Evolutionary conservation across 352 stramenopile species (phyloP).

Genomic region (Globisporangium yorkense): DNA sequence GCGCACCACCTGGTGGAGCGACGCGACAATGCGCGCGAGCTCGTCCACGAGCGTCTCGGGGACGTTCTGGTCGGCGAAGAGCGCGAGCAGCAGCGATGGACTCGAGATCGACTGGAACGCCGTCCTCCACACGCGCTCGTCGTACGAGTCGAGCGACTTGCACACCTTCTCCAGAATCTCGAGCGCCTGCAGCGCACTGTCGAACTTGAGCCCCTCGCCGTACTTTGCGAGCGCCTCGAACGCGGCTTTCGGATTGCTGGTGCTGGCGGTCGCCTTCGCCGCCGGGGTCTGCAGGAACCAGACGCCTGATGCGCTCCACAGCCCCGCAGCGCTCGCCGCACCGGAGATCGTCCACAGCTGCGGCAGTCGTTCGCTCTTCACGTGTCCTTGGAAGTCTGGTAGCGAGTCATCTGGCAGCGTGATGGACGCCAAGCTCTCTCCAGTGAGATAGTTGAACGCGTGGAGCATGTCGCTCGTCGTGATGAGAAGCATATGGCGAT

Average conservation of each 20-base stretch:
- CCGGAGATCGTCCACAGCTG: conserved; percentile 48
- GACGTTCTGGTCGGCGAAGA: conserved; percentile 31
- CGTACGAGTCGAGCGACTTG: conserved; percentile 9
- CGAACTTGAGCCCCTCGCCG: conserved; percentile 44
- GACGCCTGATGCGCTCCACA: conserved; percentile 49
- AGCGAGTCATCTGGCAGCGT: conserved; percentile 17
- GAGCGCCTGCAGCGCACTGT: conserved; percentile 52
- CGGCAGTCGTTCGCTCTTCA: conserved; percentile 1
- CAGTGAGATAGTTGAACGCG: conserved; percentile 54
- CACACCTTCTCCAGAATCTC: conserved; percentile 40
- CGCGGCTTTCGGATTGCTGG: conserved; percentile 22
- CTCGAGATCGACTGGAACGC: conserved; percentile 40
- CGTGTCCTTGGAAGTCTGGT: not conserved
- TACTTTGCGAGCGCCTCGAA: conserved; percentile 46
- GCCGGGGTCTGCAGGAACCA: conserved; percentile 58
- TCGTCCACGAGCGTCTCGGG: conserved; percentile 44
- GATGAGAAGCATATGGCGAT: conserved; percentile 41
- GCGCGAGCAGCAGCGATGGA: conserved; percentile 62
- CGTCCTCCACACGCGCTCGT: conserved; percentile 15
- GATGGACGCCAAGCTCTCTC: conserved; percentile 31
- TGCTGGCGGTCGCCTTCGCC: conserved; percentile 34
- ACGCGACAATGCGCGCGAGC: conserved; percentile 44
- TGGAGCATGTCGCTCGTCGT: conserved; percentile 14
- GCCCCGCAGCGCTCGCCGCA: conserved; percentile 41
- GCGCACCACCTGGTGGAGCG: conserved; percentile 43